Conservation (phyloP, 495 filamentous ascomycete species). For the Penicillium malachiteum region DNA sequence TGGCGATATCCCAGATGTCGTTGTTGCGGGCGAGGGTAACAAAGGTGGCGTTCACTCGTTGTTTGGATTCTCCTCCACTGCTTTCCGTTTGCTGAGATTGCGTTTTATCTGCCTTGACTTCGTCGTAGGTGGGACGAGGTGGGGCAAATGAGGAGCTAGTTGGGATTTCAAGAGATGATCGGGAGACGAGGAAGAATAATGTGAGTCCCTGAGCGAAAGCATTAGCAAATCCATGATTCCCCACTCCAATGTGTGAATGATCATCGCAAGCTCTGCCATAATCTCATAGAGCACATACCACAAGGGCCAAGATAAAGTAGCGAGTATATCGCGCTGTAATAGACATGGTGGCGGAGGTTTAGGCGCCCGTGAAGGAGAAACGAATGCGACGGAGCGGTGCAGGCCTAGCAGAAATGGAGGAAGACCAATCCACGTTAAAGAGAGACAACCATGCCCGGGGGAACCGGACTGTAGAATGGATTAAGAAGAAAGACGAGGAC, state of each 20-base stretch:
- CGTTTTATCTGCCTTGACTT: conserved; percentile 26
- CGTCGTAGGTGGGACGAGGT: conserved; percentile 25
- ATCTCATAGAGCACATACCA: conserved; percentile 48
- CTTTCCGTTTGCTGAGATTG: background rate
- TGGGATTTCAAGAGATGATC: conserved; percentile 57
- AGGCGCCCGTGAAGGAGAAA: conserved; percentile 8
- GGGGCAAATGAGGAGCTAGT: conserved; percentile 25
- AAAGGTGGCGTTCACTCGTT: conserved; percentile 92
- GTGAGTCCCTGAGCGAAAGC: conserved; percentile 56
- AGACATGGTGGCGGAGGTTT: conserved; percentile 53
- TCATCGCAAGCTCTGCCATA: too few relatives aligned
- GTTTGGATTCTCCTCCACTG: conserved; percentile 34
- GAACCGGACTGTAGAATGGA: background rate
- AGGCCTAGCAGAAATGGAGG: conserved; percentile 9
- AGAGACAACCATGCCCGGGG: conserved; percentile 5
- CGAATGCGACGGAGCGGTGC: conserved; percentile 5
- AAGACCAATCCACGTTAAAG: conserved; percentile 11
- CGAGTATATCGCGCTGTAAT: conserved; percentile 71
- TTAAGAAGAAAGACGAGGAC: background rate
- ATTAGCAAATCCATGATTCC: background rate
- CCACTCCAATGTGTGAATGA: background rate
- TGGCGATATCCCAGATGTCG: conserved; percentile 94
- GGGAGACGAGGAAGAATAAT: conserved; percentile 78
- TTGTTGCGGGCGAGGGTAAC: conserved; percentile 90
- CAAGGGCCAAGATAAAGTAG: conserved; percentile 83